Evolutionary conservation across 345 rosid species (phyloP), one percentile per base, ranked within the genome.

Genomic region (Eucalyptus urophylla): DNA sequence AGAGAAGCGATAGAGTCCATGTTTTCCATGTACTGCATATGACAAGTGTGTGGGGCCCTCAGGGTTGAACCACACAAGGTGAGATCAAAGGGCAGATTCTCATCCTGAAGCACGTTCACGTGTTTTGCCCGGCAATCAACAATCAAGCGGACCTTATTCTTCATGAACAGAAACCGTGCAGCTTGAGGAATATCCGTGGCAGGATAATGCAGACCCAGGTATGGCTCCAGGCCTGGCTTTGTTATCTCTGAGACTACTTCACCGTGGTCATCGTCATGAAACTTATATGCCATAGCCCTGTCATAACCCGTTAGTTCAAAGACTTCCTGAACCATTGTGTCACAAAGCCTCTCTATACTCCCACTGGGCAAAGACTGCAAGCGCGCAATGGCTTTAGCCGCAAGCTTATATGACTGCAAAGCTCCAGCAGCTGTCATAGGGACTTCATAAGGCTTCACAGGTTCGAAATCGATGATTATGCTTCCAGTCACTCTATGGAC

Each of bases 351-450:
- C 86, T 95, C 96, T 94, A 97, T 91, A 92, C 98, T 97, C 76
- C 99, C 99, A 69, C 99, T 97, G 44, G 98, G 94, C 90, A 97
- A 91, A 80, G 99, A 95, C 91, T 97, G 99, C 92, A 97, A 90
- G 87, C 97, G 93, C 27, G 98, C 93, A 87, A 97, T 97, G 25
- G 99, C 99, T 91, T 97, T 97, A 40, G 98, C 99, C 53, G 99
- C 99, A 31, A 97, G 98, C 92, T 96, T 97, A 93, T 97, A 96
- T 33, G 99, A 97, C 91, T 97, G 99, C 89, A 97, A 91, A 65
- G 99, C 99, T 62, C 99, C 99, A 86, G 99, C 97, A 90, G 99
- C 97, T 80, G 99, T 96, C 99, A 95, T 96, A 86, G 99, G 98
- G 49, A 95, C 97, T 94, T 97, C 99, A 85, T 95, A 96, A 69